These are phyloP conservation scores for Bombardia bombarda DNA, from an alignment of 495 filamentous ascomycete genomes.

Conservation along the genomic window DNA sequence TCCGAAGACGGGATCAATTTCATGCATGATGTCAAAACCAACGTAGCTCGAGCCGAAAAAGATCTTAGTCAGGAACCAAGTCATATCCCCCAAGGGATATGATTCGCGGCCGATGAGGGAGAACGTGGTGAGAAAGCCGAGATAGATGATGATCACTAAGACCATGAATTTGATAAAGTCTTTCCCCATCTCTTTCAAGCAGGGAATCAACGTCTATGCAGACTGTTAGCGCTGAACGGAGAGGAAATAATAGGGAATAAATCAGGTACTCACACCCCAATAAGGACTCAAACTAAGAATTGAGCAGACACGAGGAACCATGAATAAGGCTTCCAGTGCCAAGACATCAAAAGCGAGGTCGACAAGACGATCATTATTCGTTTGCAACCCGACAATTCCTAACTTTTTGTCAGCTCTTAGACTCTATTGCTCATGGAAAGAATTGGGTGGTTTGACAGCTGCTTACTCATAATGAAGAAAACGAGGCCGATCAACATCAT, in stretches of 20 bases:
- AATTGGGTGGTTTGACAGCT: slow-evolving; percentile 6
- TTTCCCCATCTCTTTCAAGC: slow-evolving; percentile 89
- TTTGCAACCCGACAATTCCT: slow-evolving; percentile 69
- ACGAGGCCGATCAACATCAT: slow-evolving; percentile 76
- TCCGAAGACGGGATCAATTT: slow-evolving; percentile 43
- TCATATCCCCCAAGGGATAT: slow-evolving; percentile 68
- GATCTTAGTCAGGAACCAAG: slow-evolving; percentile 81
- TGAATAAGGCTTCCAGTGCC: slow-evolving; percentile 79
- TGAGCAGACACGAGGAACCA: slow-evolving; percentile 85
- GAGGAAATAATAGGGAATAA: background rate
- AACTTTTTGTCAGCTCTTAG: no score
- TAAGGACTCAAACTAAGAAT: slow-evolving; percentile 84
- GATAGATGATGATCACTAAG: slow-evolving; percentile 75
- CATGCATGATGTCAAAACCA: slow-evolving; percentile 58
- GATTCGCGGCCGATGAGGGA: slow-evolving; percentile 74
- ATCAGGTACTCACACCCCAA: slow-evolving; percentile 52
- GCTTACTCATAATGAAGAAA: slow-evolving; percentile 60
- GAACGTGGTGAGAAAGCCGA: slow-evolving; percentile 87
- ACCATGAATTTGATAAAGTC: slow-evolving; percentile 87
- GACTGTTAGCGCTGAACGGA: background rate
- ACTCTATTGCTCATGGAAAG: no score
- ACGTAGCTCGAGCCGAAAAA: slow-evolving; percentile 68
- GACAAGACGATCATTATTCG: slow-evolving; percentile 52
- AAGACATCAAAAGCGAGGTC: slow-evolving; percentile 82
- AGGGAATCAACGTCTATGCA: slow-evolving; percentile 54